Conservation (phyloP, 179 eudicot species). For the Amaranthus tricolor region DNA sequence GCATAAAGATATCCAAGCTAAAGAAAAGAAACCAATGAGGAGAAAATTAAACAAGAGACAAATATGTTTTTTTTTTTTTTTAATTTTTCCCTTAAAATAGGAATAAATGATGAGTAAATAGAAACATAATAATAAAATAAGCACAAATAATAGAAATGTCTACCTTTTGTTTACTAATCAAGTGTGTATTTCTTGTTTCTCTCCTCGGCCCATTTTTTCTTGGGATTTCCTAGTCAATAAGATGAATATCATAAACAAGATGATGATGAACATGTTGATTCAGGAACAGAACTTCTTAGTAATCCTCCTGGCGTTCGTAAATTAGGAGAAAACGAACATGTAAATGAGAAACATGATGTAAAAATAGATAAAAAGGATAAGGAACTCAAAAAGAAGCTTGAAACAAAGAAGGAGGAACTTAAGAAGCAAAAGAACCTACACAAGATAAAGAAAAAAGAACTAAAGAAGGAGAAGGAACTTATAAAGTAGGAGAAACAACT, state of each 20-base stretch:
- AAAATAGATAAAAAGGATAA: neutral
- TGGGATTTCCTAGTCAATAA: neutral
- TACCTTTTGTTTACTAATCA: conserved; percentile 8
- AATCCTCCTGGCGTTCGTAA: neutral
- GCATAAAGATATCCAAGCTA: conserved; percentile 8
- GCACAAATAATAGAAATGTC: conserved; percentile 14
- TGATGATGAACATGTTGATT: neutral
- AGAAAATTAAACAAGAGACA: conserved; percentile 11
- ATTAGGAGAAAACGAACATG: too few relatives aligned
- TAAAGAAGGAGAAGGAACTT: too few relatives aligned
- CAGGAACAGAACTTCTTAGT: neutral
- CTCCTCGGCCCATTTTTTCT: neutral
- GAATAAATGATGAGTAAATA: too few relatives aligned
- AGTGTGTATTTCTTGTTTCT: conserved; percentile 14
- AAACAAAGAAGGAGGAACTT: neutral
- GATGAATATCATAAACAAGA: neutral
- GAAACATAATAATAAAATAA: too few relatives aligned
- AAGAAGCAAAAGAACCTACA: too few relatives aligned
- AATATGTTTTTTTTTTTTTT: conserved; percentile 6
- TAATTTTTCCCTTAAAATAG: conserved; percentile 10
- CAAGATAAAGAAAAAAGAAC: too few relatives aligned
- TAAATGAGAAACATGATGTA: neutral
- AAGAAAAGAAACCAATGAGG: neutral
- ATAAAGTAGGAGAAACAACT: too few relatives aligned
- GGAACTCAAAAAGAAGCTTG: neutral